Evolutionary conservation across 345 rosid species (phyloP), one percentile per base, ranked within the genome.

Genomic region (Pseudoturritis turrita): DNA sequence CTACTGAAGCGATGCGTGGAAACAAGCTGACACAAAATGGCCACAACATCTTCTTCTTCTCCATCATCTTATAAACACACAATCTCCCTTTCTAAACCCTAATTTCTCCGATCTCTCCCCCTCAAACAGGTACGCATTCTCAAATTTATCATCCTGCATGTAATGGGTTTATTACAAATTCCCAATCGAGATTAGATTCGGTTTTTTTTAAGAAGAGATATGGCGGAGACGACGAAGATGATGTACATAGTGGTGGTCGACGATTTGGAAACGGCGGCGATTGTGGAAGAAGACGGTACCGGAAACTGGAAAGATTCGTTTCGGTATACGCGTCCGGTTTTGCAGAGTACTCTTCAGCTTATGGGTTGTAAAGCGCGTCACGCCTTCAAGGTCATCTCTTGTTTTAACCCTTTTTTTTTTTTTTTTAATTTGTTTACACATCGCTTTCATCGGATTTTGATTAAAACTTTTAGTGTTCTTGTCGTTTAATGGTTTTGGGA

Each of bases 321-420:
- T 47, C 80, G 96, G 8, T 95, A 89, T 56, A 86, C 98, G 66
- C 96, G 98, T 62, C 78, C 97, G 35, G 91, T 89, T 84, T 79
- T 95, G 74, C 99, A 91, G 80, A 88, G 96, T 43, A 85, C 97
- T 77, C 91, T 95, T 66, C 98, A 91, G 76, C 90, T 95, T 43
- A 95, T 95, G 91, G 99, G 98, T 22, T 95, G 99, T 80, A 95
- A 95, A 79, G 85, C 99, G 10, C 93, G 97, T 33, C 99, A 95
- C 71, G 99, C 98, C 63, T 95, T 91, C 77, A 95, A 95, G 97
- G 99, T 95, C 21, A 22, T 72, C 62, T 6, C 22, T 7, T 2
- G 2, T 41, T 29, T 17, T 17, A n/a, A n/a, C n/a, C n/a, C n/a
- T 0, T 1, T 4, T 13, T 1, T 17, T 9, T 37, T 14, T 66